Conservation (phyloP, 2,329 filamentous ascomycete species). For the Exserohilum rostratum region DNA sequence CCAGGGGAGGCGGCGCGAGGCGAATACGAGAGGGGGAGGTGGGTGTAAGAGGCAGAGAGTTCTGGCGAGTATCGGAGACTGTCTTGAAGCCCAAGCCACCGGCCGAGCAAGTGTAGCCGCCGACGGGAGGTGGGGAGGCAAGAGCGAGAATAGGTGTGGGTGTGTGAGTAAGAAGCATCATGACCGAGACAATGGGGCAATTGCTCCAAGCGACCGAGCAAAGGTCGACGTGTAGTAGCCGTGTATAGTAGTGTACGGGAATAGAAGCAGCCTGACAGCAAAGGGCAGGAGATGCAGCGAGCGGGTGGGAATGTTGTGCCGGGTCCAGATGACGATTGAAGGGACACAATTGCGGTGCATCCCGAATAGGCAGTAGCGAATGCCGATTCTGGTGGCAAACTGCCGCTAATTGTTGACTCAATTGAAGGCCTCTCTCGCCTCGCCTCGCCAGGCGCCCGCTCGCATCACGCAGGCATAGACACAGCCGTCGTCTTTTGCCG, state of each 20-base stretch:
- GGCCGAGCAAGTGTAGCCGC: neutral
- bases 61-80: neutral
- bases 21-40: neutral
- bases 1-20: neutral
- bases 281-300: neutral
- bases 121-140: neutral
- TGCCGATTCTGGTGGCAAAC: slow-evolving; percentile 26
- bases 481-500: slow-evolving; percentile 2
- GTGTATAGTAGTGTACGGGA: too few relatives aligned
- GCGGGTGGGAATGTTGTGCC: neutral
- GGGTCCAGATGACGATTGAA: slow-evolving; percentile 6
- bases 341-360: slow-evolving; percentile 7
- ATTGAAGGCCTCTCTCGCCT: slow-evolving; percentile 11
- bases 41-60: neutral
- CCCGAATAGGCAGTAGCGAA: slow-evolving; percentile 16
- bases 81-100: neutral
- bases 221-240: too few relatives aligned
- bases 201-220: slow-evolving; percentile 1
- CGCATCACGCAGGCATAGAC: slow-evolving; percentile 21
- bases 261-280: too few relatives aligned
- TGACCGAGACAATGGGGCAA: neutral
- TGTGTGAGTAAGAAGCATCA: neutral
- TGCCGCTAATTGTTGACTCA: slow-evolving; percentile 3
- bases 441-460: too few relatives aligned
- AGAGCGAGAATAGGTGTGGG: neutral